Percentiles rank a stretch among this genome's conserved stretches.
Evolutionary conservation across 192 early-diverging fungal species (phyloP).

Genomic region (Paraglomus occultum): DNA sequence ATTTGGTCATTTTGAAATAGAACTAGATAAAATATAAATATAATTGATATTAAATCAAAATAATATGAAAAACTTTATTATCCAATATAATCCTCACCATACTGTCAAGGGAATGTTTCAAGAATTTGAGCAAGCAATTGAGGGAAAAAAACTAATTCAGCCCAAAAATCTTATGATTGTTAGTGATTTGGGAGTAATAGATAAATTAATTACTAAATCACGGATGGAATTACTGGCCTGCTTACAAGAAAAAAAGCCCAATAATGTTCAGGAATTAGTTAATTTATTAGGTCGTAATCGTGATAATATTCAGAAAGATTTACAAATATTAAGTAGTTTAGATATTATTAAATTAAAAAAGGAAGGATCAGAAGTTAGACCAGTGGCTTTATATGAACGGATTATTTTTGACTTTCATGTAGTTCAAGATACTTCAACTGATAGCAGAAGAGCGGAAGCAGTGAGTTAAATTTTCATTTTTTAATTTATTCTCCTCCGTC

Average conservation of each 20-base stretch:
- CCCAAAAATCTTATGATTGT: neutral
- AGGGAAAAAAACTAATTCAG: conserved; percentile 4
- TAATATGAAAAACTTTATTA: conserved; percentile 4
- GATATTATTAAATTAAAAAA: conserved; percentile 13
- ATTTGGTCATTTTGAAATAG: conserved; percentile 5
- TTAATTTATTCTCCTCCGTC: no score
- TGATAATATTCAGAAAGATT: neutral
- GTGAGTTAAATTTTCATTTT: no score
- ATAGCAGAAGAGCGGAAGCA: no score
- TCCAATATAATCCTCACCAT: neutral
- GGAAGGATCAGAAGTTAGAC: neutral
- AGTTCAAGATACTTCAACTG: no score
- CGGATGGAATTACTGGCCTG: neutral
- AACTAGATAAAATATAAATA: no score
- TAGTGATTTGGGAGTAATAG: neutral
- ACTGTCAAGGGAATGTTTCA: neutral
- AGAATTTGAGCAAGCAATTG: neutral
- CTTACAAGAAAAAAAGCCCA: conserved; percentile 2
- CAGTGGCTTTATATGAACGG: conserved; percentile 2
- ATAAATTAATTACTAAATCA: neutral
- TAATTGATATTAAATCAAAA: neutral
- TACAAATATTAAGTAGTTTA: neutral
- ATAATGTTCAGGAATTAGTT: neutral
- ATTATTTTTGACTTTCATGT: conserved; percentile 19
- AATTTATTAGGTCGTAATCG: neutral